Evolutionary conservation across 2,329 filamentous ascomycete species (phyloP).

Genomic region (Neopestalotiopsis clavispora): DNA sequence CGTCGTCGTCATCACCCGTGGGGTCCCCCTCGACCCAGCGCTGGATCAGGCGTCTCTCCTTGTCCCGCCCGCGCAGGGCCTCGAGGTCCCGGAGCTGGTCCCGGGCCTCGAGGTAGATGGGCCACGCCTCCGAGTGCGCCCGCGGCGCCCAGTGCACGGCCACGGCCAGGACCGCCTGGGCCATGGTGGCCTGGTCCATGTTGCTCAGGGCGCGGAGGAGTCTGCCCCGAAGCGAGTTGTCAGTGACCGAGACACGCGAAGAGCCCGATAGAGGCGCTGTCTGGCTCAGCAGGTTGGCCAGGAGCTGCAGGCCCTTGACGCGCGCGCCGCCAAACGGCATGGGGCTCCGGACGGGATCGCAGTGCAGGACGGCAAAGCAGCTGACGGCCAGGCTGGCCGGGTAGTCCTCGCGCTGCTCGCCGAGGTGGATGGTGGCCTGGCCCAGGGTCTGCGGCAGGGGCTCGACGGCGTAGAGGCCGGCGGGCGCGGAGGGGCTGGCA

Average conservation of each 20-base stretch:
- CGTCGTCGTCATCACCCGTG: conserved; percentile 23
- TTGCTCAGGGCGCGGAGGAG: conserved; percentile 40
- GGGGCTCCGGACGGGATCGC: conserved; percentile 55
- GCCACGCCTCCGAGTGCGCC: conserved; percentile 52
- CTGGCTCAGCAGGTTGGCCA: conserved; percentile 57
- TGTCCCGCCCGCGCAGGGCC: conserved; percentile 49
- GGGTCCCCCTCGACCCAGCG: conserved; percentile 48
- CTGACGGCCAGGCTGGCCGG: conserved; percentile 49
- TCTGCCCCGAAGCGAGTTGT: conserved; percentile 12
- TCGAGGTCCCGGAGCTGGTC: conserved; percentile 56
- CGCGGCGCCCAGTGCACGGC: conserved; percentile 46
- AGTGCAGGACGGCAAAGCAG: conserved; percentile 51
- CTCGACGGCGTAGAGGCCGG: conserved; percentile 52
- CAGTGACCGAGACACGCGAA: conserved; percentile 26
- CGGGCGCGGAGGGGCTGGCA: conserved; percentile 43
- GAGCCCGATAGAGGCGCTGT: conserved; percentile 43
- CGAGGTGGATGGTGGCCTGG: conserved; percentile 51
- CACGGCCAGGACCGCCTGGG: conserved; percentile 57
- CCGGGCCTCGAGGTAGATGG: conserved; percentile 46
- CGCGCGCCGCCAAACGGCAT: conserved; percentile 56
- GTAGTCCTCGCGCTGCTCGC: conserved; percentile 43
- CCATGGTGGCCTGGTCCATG: conserved; percentile 58
- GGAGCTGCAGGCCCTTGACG: conserved; percentile 54
- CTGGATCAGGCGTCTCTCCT: conserved; percentile 48
- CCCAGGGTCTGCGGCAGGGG: conserved; percentile 51